A percentile compares a stretch with the other conserved stretches of the same genome.
phyloP scores from a whole-genome alignment of 164 flowering plant species.

The Macadamia tetraphylla region DNA sequence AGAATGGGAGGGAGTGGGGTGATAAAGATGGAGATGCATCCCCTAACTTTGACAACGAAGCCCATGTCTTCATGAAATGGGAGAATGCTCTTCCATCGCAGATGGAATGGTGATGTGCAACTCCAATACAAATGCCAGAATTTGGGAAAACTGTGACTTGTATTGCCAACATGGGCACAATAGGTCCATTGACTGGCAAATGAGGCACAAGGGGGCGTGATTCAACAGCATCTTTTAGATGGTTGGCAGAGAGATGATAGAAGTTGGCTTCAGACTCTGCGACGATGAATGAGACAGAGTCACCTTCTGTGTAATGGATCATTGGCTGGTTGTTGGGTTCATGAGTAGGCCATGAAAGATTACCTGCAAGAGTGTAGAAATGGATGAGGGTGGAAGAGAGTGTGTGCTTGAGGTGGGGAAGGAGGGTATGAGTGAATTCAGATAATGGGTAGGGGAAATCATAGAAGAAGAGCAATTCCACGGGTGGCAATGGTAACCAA shows the following conservation, averaged over 20 bases:
- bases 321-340: slow-evolving; percentile 13
- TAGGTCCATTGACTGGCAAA: not conserved
- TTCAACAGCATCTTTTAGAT: not conserved
- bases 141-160: too few species aligned
- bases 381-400: not conserved
- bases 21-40: not conserved
- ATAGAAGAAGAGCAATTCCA: slow-evolving; percentile 5
- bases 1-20: too few species aligned
- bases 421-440: too few species aligned
- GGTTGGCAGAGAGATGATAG: not conserved
- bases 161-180: not conserved
- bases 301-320: slow-evolving; percentile 14
- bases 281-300: slow-evolving; percentile 8
- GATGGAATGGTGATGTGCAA: slow-evolving; percentile 22
- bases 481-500: slow-evolving; percentile 23
- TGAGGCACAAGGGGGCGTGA: not conserved
- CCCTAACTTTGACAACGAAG: slow-evolving; percentile 12
- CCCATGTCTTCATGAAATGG: slow-evolving; percentile 31
- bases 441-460: too few species aligned
- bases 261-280: not conserved
- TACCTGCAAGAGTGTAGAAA: not conserved
- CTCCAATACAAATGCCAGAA: too few species aligned
- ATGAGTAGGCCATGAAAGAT: slow-evolving; percentile 3
- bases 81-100: slow-evolving; percentile 24
- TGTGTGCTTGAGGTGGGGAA: too few species aligned